Conservation (phyloP, 805 yeast genomes). For the Ogataea angusta region DNA sequence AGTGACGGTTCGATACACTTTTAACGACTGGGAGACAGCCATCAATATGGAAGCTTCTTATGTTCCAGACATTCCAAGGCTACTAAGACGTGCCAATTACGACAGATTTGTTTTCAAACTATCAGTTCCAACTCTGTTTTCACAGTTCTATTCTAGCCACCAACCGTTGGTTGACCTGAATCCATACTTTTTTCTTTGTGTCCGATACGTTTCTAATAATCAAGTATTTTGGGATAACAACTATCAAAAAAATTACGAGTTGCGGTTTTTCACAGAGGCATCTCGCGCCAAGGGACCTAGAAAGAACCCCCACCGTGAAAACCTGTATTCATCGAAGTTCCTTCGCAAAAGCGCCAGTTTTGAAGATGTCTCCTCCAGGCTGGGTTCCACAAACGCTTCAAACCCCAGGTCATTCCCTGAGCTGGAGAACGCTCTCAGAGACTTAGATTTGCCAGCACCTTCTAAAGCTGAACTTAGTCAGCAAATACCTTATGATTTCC, state of each 20-base stretch:
- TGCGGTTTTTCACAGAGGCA: conserved; percentile 32
- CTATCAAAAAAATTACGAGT: conserved; percentile 50
- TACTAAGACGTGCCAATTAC: conserved; percentile 47
- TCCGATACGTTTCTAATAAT: conserved; percentile 47
- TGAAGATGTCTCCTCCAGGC: conserved; percentile 14
- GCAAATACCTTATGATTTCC: conserved; percentile 6
- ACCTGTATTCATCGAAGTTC: conserved; percentile 17
- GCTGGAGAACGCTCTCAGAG: conserved; percentile 3
- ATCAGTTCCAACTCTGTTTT: conserved; percentile 42
- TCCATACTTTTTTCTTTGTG: conserved; percentile 44
- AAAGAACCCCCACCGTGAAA: conserved; percentile 1
- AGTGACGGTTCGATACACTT: conserved; percentile 69
- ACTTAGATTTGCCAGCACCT: conserved; percentile 10
- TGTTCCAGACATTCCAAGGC: conserved; percentile 51
- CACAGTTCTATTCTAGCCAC: conserved; percentile 23
- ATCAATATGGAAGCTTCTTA: conserved; percentile 65
- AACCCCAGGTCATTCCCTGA: conserved; percentile 4
- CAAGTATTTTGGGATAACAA: conserved; percentile 81
- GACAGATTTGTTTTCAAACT: conserved; percentile 73
- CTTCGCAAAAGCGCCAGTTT: conserved; percentile 27
- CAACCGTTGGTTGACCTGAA: conserved; percentile 19
- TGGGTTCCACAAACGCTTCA: background rate
- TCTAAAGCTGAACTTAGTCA: background rate
- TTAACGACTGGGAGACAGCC: conserved; percentile 75
- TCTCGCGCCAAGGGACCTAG: background rate